phyloP scores from a whole-genome alignment of 2,329 filamentous ascomycete species.

The Pseudocercospora fuligena region DNA sequence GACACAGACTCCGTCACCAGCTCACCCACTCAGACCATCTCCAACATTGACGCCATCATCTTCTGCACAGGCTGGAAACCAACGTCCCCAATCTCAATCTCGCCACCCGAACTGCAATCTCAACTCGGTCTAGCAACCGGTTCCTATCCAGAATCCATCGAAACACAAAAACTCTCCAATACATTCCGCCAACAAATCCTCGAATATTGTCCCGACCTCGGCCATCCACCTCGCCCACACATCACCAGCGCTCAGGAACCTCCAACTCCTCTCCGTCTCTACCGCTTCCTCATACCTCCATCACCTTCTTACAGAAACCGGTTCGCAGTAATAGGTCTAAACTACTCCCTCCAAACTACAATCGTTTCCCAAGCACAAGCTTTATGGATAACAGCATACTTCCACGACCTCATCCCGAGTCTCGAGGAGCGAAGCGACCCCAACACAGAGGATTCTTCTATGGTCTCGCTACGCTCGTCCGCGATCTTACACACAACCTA shows the following conservation, averaged over 20 bases:
- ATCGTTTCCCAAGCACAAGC: slow-evolving; percentile 16
- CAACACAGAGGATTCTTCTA: too few species aligned
- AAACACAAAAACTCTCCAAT: background rate
- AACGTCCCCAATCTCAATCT: background rate
- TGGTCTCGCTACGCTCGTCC: background rate
- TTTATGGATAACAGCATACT: slow-evolving; percentile 21
- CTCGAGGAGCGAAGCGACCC: too few species aligned
- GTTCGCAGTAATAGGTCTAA: slow-evolving; percentile 15
- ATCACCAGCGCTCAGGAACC: background rate
- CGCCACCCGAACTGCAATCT: background rate
- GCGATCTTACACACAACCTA: slow-evolving; percentile 13
- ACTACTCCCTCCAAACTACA: slow-evolving; percentile 15
- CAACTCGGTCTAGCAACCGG: background rate
- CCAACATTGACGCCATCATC: slow-evolving; percentile 9
- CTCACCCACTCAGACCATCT: background rate
- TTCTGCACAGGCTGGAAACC: slow-evolving; percentile 18
- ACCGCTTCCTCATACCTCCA: slow-evolving; percentile 13
- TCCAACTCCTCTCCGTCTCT: slow-evolving; percentile 7
- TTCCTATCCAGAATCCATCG: background rate
- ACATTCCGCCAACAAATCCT: background rate
- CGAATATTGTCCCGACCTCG: background rate
- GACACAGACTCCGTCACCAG: background rate
- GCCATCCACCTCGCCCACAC: background rate
- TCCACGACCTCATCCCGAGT: slow-evolving; percentile 6
- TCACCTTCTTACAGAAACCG: background rate